Evolutionary conservation across 192 early-diverging fungal species (phyloP).

Genomic region (Coemansia sp.): DNA sequence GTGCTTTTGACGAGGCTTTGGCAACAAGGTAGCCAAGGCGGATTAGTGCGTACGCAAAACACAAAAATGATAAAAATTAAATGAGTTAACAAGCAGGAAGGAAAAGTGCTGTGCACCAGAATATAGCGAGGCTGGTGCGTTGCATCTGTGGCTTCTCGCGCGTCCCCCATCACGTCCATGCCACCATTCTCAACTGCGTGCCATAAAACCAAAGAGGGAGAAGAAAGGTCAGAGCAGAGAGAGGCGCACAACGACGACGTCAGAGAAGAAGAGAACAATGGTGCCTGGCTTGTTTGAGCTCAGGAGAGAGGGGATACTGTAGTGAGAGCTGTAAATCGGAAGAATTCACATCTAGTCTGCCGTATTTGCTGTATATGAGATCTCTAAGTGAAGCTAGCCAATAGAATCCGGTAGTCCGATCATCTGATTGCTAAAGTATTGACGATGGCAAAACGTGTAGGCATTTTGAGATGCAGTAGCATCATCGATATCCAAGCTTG

Average conservation of each 20-base stretch:
- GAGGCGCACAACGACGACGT: background rate
- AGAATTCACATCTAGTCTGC: background rate
- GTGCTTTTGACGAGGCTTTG: background rate
- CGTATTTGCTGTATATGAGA: too few species aligned
- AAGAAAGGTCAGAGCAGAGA: background rate
- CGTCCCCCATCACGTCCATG: background rate
- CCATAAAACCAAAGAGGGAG: background rate
- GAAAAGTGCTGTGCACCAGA: background rate
- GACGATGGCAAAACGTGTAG: background rate
- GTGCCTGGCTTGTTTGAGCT: slow-evolving; percentile 1
- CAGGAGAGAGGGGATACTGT: background rate
- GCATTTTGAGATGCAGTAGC: background rate
- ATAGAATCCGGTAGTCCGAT: background rate
- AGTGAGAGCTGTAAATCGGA: background rate
- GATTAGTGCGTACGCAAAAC: background rate
- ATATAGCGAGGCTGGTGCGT: background rate
- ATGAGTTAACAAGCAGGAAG: background rate
- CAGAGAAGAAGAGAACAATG: background rate
- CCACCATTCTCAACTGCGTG: background rate
- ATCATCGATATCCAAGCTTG: background rate
- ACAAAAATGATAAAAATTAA: background rate
- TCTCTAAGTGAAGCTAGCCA: background rate
- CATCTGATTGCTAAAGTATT: background rate
- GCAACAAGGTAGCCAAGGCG: background rate
- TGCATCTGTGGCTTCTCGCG: background rate